These are phyloP conservation scores for Centrapalus pauciflorus DNA, from an alignment of 129 eudicot genomes.

Conservation along the genomic window DNA sequence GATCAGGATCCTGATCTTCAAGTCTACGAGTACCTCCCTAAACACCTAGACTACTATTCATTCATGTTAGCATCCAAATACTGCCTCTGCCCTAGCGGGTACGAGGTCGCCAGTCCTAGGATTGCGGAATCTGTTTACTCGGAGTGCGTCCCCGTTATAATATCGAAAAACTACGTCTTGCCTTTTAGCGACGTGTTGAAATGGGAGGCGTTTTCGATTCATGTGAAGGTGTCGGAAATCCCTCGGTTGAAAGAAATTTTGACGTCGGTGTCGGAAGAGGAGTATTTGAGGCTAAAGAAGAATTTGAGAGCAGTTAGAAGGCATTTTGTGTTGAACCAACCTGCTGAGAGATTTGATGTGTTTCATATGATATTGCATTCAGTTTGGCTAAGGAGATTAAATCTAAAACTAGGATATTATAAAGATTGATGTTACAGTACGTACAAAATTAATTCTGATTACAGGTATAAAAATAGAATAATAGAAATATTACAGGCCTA, in stretches of 20 bases:
- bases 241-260: conserved; percentile 55
- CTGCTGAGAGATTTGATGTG: conserved; percentile 73
- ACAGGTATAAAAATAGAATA: too few species aligned
- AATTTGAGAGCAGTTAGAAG: conserved; percentile 68
- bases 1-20: conserved; percentile 49
- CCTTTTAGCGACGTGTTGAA: conserved; percentile 84
- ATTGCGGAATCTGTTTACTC: conserved; percentile 80
- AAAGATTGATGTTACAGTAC: too few species aligned
- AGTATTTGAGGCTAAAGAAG: conserved; percentile 49
- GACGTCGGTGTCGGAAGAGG: conserved; percentile 41
- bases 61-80: conserved; percentile 62
- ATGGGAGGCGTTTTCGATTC: conserved; percentile 81
- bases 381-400: conserved; percentile 87
- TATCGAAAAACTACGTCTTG: conserved; percentile 67
- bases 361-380: conserved; percentile 92
- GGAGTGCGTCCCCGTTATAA: conserved; percentile 74
- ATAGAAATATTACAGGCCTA: too few species aligned
- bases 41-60: conserved; percentile 49
- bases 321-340: conserved; percentile 71
- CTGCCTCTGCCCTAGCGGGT: conserved; percentile 91
- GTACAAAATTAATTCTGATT: too few species aligned
- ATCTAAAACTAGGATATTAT: conserved; percentile 38
- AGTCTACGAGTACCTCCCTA: conserved; percentile 72
- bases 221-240: conserved; percentile 47
- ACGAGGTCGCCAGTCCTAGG: conserved; percentile 96